Evolutionary conservation across 2,329 filamentous ascomycete genomes (phyloP), one percentile per base, ranked within the genome.

Genomic region (Onygenales sp.): DNA sequence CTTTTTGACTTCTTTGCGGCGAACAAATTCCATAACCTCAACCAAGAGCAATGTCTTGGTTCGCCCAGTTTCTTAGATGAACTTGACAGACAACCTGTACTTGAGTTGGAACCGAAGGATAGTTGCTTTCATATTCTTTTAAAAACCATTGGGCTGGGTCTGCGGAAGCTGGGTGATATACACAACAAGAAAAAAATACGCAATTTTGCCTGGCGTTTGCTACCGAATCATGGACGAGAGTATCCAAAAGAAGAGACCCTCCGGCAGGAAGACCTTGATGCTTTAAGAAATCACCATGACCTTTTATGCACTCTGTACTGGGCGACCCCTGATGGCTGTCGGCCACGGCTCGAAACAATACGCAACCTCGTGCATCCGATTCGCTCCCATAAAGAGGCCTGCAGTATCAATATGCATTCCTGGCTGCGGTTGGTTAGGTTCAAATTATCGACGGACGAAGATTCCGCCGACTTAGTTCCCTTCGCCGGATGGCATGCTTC

Each of bases 271-370:
- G 80, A 80, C 57, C 66, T 84, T 10, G 74, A 79, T 50, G 79
- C 81, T 1, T 66, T 84, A 45, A 74, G 79, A 47, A 84, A 84
- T 58, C 80, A 84, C 54, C 80, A 83, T 57, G 80, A 84, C 59
- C 69, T 84, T 13, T 70, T 84, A 0, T 80, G 77, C 52, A 80
- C 78, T 3, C 67, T 84, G 11, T 83, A 83, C 61, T 82, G 74
- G 70, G 75, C 74, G 42, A 76, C 77, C 39, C 80, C 81, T 31
- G 65, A 75, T 32, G 68, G 70, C 1, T 77, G 71, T 60, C 72
- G 81, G n/a, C 79, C 79, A 42, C 71, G 75, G 43, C 58, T 82
- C 4, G 70, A 76, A 50, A 68, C 74, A 5, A 72, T 84, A 47
- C 74, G 70, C 32, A 70, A 76, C 51, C 71, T 84, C 5, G 79